A percentile compares a stretch with the other conserved stretches of the same genome.
Evolutionary conservation across 768 basidiomycete genomes (phyloP).

Genomic region (Suillus lakei): DNA sequence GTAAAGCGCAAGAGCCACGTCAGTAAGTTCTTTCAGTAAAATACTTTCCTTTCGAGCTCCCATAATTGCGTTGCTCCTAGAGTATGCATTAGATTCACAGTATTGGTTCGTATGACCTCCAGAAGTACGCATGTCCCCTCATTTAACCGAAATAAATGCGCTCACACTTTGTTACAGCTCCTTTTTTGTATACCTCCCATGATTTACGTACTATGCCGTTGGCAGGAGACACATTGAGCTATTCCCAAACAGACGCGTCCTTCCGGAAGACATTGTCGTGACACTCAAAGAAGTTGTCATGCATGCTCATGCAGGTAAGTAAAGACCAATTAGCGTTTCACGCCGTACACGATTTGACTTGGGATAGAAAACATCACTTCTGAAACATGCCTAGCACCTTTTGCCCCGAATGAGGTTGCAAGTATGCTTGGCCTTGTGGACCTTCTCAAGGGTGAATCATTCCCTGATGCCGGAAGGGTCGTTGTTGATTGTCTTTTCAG

Average conservation of each 20-base stretch:
- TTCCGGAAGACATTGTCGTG: not conserved
- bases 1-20: too few relatives aligned
- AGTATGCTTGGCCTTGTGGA: slow-evolving; percentile 38
- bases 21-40: too few relatives aligned
- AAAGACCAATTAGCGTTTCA: not conserved
- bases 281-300: slow-evolving; percentile 7
- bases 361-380: slow-evolving; percentile 44
- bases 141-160: not conserved
- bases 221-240: too few relatives aligned
- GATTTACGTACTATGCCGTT: not conserved
- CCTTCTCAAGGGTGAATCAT: slow-evolving; percentile 37
- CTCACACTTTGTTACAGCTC: not conserved
- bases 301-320: slow-evolving; percentile 11
- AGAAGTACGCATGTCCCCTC: not conserved
- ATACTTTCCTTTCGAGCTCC: not conserved
- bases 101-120: slow-evolving; percentile 26
- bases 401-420: slow-evolving; percentile 37
- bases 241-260: too few relatives aligned
- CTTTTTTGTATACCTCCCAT: too few relatives aligned
- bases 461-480: not conserved
- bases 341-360: not conserved
- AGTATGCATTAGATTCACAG: slow-evolving; percentile 26
- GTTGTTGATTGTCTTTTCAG: not conserved
- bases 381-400: slow-evolving; percentile 42
- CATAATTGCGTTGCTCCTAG: slow-evolving; percentile 11